These are phyloP conservation scores for Colletotrichum plurivorum DNA, from an alignment of 2,329 filamentous ascomycete genomes.

Conservation along the genomic window DNA sequence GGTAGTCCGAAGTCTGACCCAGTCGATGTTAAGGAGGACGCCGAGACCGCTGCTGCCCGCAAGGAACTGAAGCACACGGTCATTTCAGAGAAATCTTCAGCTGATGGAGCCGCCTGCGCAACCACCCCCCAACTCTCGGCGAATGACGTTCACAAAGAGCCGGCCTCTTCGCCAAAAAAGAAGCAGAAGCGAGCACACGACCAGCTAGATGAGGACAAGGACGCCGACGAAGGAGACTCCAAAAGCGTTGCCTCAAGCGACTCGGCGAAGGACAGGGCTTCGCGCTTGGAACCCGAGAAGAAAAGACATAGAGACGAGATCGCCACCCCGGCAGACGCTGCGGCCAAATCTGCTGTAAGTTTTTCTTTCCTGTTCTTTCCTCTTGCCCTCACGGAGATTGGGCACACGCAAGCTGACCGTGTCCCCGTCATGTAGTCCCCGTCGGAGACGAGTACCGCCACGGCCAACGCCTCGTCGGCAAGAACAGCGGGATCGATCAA, in stretches of 20 bases:
- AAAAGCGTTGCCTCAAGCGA: constrained; percentile 59
- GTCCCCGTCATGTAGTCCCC: constrained; percentile 9
- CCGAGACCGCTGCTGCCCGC: constrained; percentile 73
- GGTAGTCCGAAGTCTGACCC: constrained; percentile 56
- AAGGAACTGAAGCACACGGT: constrained; percentile 75
- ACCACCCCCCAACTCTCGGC: constrained; percentile 46
- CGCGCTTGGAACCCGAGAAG: constrained; percentile 71
- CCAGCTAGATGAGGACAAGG: constrained; percentile 67
- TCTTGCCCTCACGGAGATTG: neutral
- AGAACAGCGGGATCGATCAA: constrained; percentile 23
- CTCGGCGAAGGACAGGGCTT: constrained; percentile 64
- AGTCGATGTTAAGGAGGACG: constrained; percentile 67
- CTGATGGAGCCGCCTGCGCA: constrained; percentile 44
- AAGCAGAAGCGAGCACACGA: constrained; percentile 74
- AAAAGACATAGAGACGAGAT: constrained; percentile 72
- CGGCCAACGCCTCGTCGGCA: constrained; percentile 46
- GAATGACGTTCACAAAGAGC: constrained; percentile 61
- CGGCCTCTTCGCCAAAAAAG: constrained; percentile 74
- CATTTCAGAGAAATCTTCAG: constrained; percentile 67
- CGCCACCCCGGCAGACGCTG: constrained; percentile 47
- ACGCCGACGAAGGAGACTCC: constrained; percentile 57
- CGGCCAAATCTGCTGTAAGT: constrained; percentile 20
- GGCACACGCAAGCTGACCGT: constrained; percentile 9
- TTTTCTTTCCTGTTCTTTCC: neutral
- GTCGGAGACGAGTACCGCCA: constrained; percentile 27